These are phyloP conservation scores for Dichotomocladium elegans DNA, from an alignment of 371 early-diverging fungal species.

Conservation along the genomic window DNA sequence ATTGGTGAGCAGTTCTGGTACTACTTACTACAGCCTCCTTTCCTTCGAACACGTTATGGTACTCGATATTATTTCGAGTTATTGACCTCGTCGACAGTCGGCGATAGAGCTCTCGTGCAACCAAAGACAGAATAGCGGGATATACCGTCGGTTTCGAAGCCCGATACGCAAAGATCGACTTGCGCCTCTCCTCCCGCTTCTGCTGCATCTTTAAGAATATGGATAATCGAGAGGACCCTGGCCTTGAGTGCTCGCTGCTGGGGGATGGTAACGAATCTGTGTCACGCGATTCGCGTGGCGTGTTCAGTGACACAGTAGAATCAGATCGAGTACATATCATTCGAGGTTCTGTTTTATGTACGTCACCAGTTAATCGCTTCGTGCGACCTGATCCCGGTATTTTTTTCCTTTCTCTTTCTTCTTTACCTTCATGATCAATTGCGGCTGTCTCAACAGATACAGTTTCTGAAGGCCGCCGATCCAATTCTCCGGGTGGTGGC, in stretches of 20 bases:
- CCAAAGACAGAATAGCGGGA: slow-evolving; percentile 74
- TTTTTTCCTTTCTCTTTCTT: background rate
- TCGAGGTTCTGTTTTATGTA: background rate
- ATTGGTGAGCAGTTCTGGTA: background rate
- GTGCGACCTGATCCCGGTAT: background rate
- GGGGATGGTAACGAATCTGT: background rate
- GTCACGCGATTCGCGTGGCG: slow-evolving; percentile 5
- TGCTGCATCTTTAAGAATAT: slow-evolving; percentile 27
- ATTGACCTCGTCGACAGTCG: slow-evolving; percentile 41
- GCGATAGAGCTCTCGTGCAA: slow-evolving; percentile 67
- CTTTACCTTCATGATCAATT: background rate
- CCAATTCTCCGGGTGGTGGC: background rate
- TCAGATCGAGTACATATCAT: slow-evolving; percentile 15
- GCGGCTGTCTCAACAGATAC: background rate
- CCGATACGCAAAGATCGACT: slow-evolving; percentile 33
- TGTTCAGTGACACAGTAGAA: slow-evolving; percentile 1
- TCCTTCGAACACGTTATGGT: slow-evolving; percentile 75
- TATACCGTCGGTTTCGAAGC: slow-evolving; percentile 33
- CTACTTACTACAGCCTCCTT: slow-evolving; percentile 73
- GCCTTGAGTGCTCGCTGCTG: background rate
- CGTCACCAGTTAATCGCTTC: background rate
- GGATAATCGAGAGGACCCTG: background rate
- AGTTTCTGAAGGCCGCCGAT: background rate
- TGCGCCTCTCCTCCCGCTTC: slow-evolving; percentile 29
- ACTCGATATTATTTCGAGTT: slow-evolving; percentile 72